Evolutionary conservation across 495 filamentous ascomycete species (phyloP).

Genomic region (Neurospora sp.): DNA sequence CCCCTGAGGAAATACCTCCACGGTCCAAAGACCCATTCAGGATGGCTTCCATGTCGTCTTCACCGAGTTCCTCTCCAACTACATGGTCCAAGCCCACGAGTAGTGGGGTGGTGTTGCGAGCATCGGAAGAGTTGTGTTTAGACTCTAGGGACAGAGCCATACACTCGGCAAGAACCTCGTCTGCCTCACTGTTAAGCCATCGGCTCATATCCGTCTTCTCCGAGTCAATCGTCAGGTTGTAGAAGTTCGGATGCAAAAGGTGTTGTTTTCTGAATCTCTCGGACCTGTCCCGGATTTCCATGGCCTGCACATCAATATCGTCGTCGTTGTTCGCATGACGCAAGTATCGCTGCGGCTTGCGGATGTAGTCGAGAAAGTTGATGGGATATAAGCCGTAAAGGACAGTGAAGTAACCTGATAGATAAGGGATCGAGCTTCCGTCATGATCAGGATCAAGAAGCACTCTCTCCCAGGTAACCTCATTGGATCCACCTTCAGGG

Average conservation of each 20-base stretch:
- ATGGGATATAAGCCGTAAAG: slow-evolving; percentile 72
- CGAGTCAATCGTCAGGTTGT: slow-evolving; percentile 56
- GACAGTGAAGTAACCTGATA: slow-evolving; percentile 68
- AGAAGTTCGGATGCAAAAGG: slow-evolving; percentile 65
- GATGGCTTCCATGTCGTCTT: slow-evolving; percentile 8
- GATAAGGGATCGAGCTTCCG: slow-evolving; percentile 53
- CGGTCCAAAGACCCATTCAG: neutral
- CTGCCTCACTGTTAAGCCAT: slow-evolving; percentile 62
- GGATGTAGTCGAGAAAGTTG: slow-evolving; percentile 66
- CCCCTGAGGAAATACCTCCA: neutral
- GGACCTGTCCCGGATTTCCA: slow-evolving; percentile 56
- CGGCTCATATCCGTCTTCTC: slow-evolving; percentile 59
- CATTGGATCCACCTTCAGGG: slow-evolving; percentile 13
- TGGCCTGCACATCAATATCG: slow-evolving; percentile 60
- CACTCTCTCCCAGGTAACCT: slow-evolving; percentile 47
- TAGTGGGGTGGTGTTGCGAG: neutral
- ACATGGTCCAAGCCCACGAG: neutral
- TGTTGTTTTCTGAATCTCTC: slow-evolving; percentile 58
- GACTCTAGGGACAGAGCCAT: slow-evolving; percentile 38
- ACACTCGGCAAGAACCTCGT: slow-evolving; percentile 61
- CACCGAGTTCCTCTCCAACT: slow-evolving; percentile 11
- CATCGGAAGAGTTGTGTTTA: slow-evolving; percentile 4
- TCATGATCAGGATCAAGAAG: slow-evolving; percentile 45
- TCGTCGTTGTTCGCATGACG: slow-evolving; percentile 53
- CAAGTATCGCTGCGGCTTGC: slow-evolving; percentile 62